These are phyloP conservation scores for Termitomyces sp. DNA, from an alignment of 768 basidiomycete species.

Conservation along the genomic window DNA sequence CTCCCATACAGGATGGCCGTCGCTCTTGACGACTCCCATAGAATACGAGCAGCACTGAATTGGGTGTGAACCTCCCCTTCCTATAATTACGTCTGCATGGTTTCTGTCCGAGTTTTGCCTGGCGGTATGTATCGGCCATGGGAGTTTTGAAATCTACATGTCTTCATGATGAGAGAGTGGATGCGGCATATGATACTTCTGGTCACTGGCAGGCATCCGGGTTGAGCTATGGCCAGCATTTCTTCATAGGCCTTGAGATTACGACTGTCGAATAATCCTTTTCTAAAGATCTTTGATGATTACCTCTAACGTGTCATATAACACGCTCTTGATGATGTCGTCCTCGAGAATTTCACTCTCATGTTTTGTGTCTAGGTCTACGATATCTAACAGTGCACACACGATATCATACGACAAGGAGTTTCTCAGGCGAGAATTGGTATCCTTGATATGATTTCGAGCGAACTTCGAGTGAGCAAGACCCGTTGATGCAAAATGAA, in stretches of 20 bases:
- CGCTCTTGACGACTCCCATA: constrained; percentile 51
- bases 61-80: not conserved
- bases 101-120: not conserved
- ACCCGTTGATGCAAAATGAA: too few relatives aligned
- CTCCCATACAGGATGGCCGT: constrained; percentile 63
- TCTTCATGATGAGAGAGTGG: not conserved
- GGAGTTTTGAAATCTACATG: not conserved
- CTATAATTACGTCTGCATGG: not conserved
- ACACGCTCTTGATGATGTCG: not conserved
- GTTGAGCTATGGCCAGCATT: not conserved
- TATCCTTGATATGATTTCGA: too few relatives aligned
- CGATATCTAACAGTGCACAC: not conserved
- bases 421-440: not conserved
- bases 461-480: too few relatives aligned
- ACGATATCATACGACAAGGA: not conserved
- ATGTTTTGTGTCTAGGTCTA: not conserved
- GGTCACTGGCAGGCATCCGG: not conserved
- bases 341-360: not conserved
- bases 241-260: not conserved
- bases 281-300: not conserved
- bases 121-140: not conserved
- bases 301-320: not conserved
- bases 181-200: not conserved
- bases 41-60: not conserved
- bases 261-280: not conserved